Percentiles rank a stretch among this genome's conserved stretches.
Evolutionary conservation across 441 rosid species (phyloP).

Genomic region (Cnidoscolus chayamansa): DNA sequence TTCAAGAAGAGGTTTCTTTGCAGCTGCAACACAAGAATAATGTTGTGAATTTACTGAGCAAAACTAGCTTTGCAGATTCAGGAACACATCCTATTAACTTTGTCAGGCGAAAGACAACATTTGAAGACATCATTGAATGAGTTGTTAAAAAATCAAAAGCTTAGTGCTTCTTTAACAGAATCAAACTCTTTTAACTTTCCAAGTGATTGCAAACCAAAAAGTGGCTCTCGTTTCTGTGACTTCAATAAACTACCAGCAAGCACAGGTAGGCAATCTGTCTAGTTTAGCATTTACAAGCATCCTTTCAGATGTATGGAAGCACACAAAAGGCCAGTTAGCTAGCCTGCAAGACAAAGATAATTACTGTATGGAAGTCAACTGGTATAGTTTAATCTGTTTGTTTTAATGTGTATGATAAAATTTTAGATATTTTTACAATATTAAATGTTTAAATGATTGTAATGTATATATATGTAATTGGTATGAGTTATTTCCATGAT

Average conservation of each 20-base stretch:
- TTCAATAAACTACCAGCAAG: background rate
- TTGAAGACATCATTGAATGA: background rate
- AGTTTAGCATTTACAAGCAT: background rate
- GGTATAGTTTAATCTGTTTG: background rate
- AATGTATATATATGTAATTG: no score
- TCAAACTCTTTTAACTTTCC: background rate
- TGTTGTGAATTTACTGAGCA: background rate
- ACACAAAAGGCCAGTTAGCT: no score
- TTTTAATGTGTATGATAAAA: no score
- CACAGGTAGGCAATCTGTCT: background rate
- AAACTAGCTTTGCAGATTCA: background rate
- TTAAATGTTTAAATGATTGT: no score
- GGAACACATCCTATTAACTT: background rate
- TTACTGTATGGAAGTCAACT: constrained; percentile 1
- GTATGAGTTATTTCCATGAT: constrained; percentile 3
- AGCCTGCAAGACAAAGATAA: background rate
- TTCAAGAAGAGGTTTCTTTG: constrained; percentile 59
- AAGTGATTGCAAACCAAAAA: background rate
- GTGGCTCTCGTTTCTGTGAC: background rate
- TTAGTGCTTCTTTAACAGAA: background rate
- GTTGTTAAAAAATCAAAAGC: background rate
- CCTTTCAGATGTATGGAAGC: background rate
- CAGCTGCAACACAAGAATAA: constrained; percentile 40
- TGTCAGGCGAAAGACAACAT: background rate
- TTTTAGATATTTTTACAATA: no score